phyloP scores from a whole-genome alignment of 768 basidiomycete species.

The Kwoniella europaea region DNA sequence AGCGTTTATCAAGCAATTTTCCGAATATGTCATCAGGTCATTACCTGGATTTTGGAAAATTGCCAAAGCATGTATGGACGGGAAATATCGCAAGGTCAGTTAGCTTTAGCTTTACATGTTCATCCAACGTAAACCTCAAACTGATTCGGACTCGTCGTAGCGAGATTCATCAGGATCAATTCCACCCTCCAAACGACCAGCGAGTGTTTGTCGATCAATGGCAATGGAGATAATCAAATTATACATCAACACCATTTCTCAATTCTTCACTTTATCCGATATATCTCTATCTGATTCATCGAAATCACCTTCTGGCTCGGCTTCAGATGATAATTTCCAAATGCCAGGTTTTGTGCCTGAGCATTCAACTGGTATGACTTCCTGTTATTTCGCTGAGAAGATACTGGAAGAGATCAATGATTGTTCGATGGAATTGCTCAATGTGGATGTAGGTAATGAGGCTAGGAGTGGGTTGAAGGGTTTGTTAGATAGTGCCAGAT shows the following conservation, averaged over 20 bases:
- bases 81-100: slow-evolving; percentile 83
- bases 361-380: slow-evolving; percentile 80
- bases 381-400: slow-evolving; percentile 76
- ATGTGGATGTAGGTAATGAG: slow-evolving; percentile 81
- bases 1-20: slow-evolving; percentile 81
- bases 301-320: slow-evolving; percentile 36
- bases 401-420: slow-evolving; percentile 86
- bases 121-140: too few species aligned
- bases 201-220: slow-evolving; percentile 83
- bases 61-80: slow-evolving; percentile 85
- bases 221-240: slow-evolving; percentile 82
- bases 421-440: slow-evolving; percentile 76
- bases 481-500: slow-evolving; percentile 78
- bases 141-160: slow-evolving; percentile 15
- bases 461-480: slow-evolving; percentile 66
- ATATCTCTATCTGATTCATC: slow-evolving; percentile 70
- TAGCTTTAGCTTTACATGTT: not conserved
- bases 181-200: slow-evolving; percentile 70
- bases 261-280: slow-evolving; percentile 83
- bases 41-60: slow-evolving; percentile 95
- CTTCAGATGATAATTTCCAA: slow-evolving; percentile 53
- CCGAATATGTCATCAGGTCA: slow-evolving; percentile 79
- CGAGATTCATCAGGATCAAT: slow-evolving; percentile 47
- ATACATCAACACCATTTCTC: slow-evolving; percentile 80
- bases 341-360: slow-evolving; percentile 67